A percentile compares a stretch with the other conserved stretches of the same genome.
Conservation (phyloP, 306 rosid species). For the Ormosia emarginata region DNA sequence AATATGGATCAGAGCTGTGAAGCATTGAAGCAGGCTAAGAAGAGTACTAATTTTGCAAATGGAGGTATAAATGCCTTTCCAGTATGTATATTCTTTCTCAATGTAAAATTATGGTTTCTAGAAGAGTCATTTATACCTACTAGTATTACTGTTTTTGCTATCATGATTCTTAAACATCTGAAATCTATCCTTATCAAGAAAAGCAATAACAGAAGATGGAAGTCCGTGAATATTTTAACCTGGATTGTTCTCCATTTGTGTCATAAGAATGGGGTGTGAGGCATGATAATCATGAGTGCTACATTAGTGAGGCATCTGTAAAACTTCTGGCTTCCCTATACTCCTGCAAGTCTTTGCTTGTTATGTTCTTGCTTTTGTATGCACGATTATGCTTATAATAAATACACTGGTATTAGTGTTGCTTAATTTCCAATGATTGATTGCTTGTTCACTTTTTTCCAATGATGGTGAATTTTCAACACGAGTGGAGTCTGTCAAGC, state of each 20-base stretch:
- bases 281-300: background rate
- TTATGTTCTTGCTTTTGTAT: background rate
- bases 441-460: background rate
- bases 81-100: background rate
- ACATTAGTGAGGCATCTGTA: background rate
- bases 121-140: background rate
- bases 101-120: background rate
- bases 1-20: slow-evolving; percentile 71
- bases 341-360: background rate
- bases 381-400: background rate
- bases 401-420: background rate
- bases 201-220: background rate
- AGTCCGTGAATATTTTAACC: background rate
- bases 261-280: background rate
- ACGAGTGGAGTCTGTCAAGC: slow-evolving; percentile 59
- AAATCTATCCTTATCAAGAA: background rate
- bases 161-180: slow-evolving; percentile 7
- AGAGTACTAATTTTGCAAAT: slow-evolving; percentile 43
- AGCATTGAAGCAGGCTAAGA: slow-evolving; percentile 64
- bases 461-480: slow-evolving; percentile 47
- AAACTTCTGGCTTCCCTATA: background rate
- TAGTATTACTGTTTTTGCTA: background rate
- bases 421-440: background rate
- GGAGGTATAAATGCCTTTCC: slow-evolving; percentile 54
- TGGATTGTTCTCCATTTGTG: background rate